Evolutionary conservation across 495 filamentous ascomycete genomes (phyloP).

Genomic region (Podospora sp.): DNA sequence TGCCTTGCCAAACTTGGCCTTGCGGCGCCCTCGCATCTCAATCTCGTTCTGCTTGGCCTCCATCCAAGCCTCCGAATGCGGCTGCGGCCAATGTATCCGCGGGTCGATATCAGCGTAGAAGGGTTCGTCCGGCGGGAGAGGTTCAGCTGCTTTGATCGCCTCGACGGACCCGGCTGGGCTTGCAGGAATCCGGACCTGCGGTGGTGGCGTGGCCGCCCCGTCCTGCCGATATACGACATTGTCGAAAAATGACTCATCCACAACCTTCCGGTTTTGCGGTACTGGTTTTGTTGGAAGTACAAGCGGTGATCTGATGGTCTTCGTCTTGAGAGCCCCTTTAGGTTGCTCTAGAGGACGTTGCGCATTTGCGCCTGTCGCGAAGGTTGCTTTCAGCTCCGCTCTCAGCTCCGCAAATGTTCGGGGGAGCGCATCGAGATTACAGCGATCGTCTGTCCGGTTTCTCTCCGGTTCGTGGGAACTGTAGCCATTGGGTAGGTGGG

Average conservation of each 20-base stretch:
- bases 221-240: neutral
- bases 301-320: neutral
- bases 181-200: neutral
- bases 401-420: neutral
- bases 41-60: constrained; percentile 48
- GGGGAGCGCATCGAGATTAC: neutral
- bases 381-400: neutral
- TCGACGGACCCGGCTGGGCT: constrained; percentile 6
- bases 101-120: constrained; percentile 45
- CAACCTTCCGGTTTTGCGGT: neutral
- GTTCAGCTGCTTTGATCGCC: neutral
- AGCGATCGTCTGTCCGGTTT: neutral
- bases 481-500: neutral
- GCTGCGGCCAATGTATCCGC: constrained; percentile 43
- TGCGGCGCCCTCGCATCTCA: constrained; percentile 40
- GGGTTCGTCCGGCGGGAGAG: constrained; percentile 26
- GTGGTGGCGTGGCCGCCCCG: neutral
- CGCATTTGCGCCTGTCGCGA: neutral
- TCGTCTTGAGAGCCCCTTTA: neutral
- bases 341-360: neutral
- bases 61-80: constrained; percentile 43
- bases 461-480: neutral
- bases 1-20: constrained; percentile 45
- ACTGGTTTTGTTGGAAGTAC: neutral
- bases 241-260: constrained; percentile 1